Evolutionary conservation across 1,139 yeast genomes (phyloP).

Genomic region (Nadsonia starkeyi-henricii): DNA sequence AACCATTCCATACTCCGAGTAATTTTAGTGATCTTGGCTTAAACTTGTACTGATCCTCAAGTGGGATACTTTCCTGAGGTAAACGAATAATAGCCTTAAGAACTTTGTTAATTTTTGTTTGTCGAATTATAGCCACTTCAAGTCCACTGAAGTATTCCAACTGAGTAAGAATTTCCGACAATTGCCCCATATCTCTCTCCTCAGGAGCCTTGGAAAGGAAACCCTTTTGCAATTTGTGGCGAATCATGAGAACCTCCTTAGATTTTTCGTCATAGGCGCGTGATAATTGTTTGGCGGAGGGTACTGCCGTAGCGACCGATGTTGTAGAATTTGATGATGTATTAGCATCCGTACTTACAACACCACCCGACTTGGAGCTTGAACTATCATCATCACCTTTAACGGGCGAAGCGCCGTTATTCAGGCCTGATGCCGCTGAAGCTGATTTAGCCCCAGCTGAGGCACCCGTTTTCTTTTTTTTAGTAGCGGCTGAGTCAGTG

Average conservation of each 20-base stretch:
- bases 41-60: slow-evolving; percentile 17
- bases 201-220: slow-evolving; percentile 18
- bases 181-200: slow-evolving; percentile 13
- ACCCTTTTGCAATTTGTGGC: slow-evolving; percentile 22
- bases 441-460: background rate
- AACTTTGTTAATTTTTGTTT: slow-evolving; percentile 24
- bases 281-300: slow-evolving; percentile 13
- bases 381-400: background rate
- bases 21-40: slow-evolving; percentile 16
- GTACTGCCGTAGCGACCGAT: background rate
- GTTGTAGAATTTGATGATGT: slow-evolving; percentile 1
- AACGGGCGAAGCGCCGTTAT: background rate
- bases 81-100: slow-evolving; percentile 18
- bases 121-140: slow-evolving; percentile 23
- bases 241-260: slow-evolving; percentile 15
- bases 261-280: slow-evolving; percentile 14
- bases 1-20: slow-evolving; percentile 18
- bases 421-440: background rate
- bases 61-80: slow-evolving; percentile 14
- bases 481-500: background rate
- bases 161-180: slow-evolving; percentile 16
- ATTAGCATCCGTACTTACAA: background rate
- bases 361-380: background rate
- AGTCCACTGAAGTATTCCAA: slow-evolving; percentile 22
- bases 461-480: slow-evolving; percentile 3